These are phyloP conservation scores for Erodium maritimum DNA, from an alignment of 345 rosid genomes.

Conservation along the genomic window DNA sequence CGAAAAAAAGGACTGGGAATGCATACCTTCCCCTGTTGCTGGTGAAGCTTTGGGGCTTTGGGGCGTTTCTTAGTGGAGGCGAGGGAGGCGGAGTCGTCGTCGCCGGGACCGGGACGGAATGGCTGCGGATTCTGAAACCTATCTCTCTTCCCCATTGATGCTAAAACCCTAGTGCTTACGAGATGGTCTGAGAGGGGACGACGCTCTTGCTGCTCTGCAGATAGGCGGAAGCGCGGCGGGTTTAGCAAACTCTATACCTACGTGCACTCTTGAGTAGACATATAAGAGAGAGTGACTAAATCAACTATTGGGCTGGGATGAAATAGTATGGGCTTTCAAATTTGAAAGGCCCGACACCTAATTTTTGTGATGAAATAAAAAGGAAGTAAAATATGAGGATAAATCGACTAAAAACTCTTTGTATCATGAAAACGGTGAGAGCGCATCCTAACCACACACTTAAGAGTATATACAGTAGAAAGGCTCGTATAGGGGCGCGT, in stretches of 20 bases:
- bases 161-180: neutral
- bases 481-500: too few relatives aligned
- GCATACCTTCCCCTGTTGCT: slow-evolving; percentile 36
- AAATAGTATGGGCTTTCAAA: too few relatives aligned
- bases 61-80: slow-evolving; percentile 49
- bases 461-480: too few relatives aligned
- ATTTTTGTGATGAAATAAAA: too few relatives aligned
- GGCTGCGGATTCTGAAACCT: slow-evolving; percentile 58
- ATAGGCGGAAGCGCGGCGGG: neutral
- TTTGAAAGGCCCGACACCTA: too few relatives aligned
- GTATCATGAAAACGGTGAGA: too few relatives aligned
- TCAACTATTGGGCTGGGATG: too few relatives aligned
- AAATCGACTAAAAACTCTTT: too few relatives aligned
- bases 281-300: too few relatives aligned
- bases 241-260: neutral
- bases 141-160: slow-evolving; percentile 32
- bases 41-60: slow-evolving; percentile 58
- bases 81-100: slow-evolving; percentile 23
- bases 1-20: neutral
- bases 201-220: neutral
- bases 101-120: slow-evolving; percentile 23
- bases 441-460: too few relatives aligned
- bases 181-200: neutral
- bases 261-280: neutral
- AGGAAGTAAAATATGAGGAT: too few relatives aligned